Base-by-base conservation (phyloP, 495 filamentous ascomycete species). In the Xylaria sp. region DNA sequence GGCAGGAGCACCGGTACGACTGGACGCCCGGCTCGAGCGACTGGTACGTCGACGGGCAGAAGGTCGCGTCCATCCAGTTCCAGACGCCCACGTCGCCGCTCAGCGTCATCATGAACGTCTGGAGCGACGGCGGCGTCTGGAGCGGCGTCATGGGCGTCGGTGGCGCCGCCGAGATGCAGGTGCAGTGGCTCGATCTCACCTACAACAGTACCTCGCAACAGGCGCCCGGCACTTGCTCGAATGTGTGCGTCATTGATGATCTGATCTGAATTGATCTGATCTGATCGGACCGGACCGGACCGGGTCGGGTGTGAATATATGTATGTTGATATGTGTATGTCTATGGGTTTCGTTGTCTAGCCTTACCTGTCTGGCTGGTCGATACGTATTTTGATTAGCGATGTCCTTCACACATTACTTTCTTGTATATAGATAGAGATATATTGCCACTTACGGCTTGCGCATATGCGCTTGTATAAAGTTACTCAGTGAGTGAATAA, bases 61-160 rank as follows among this genome's bases (percentile, higher is more conserved):
- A 84, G 43, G 83, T 88, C n/a, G 83, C 86, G 8, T 80, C 82
- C 55, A 91, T 89, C 64, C 81, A 81, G 21, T 92, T 89, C 75
- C 85, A 89, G 29, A 85, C 89, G 6, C 92, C 92, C 0, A 79
- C 80, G 29, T 80, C 86, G 55, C 82, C 88, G 46, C 87, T 86
- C 68, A 83, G 86, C 52, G 69, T 95, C 17, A 84, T 91, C 12
- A 74, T 94, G 67, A 94, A 94, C 73, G 86, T 92, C 61, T 95
- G 92, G 92, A 90, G 90, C 76, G 88, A 94, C 75, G 92, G 92
- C 0, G 89, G 91, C 0, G 71, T 77, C 17, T 95, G 92, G 92
- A 88, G 88, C 12, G 92, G 92, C 4, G 87, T 91, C 71, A 91
- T 95, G 91, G 81, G 69, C 4, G 67, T 84, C 1, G 83, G 83